Evolutionary conservation across 73 alveolate genomes (phyloP).

Genomic region (Paramecium caudatum): DNA sequence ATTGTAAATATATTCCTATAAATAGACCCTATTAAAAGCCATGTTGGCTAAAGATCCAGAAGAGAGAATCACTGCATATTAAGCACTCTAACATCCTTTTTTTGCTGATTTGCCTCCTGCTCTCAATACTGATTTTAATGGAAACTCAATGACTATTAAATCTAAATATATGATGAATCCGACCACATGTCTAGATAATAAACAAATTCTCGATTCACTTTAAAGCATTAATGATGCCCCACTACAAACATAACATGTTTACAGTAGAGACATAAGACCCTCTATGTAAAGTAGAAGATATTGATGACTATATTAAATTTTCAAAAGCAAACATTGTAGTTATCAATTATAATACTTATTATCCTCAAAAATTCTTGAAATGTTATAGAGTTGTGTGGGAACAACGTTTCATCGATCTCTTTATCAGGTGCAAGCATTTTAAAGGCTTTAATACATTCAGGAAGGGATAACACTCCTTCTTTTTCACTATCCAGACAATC

Average conservation of each 20-base stretch:
- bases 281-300: constrained; percentile 1
- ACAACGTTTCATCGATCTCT: neutral
- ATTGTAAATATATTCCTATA: neutral
- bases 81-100: constrained; percentile 52
- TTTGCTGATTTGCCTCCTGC: constrained; percentile 41
- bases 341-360: neutral
- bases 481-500: constrained; percentile 3
- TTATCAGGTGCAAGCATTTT: neutral
- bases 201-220: constrained; percentile 8
- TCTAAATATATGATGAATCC: constrained; percentile 19
- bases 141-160: constrained; percentile 54
- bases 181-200: neutral
- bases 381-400: constrained; percentile 4
- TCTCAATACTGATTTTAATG: neutral
- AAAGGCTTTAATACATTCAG: constrained; percentile 35
- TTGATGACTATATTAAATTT: neutral
- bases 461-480: neutral
- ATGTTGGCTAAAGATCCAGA: constrained; percentile 66
- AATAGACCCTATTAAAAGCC: constrained; percentile 38
- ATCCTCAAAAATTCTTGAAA: constrained; percentile 18
- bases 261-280: constrained; percentile 10
- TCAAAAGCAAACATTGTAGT: constrained; percentile 37
- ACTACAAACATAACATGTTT: neutral
- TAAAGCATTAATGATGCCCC: neutral
- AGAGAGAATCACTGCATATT: constrained; percentile 40